Base-by-base conservation (phyloP, 1,139 yeast genomes). In the Wickerhamomyces sp. region DNA sequence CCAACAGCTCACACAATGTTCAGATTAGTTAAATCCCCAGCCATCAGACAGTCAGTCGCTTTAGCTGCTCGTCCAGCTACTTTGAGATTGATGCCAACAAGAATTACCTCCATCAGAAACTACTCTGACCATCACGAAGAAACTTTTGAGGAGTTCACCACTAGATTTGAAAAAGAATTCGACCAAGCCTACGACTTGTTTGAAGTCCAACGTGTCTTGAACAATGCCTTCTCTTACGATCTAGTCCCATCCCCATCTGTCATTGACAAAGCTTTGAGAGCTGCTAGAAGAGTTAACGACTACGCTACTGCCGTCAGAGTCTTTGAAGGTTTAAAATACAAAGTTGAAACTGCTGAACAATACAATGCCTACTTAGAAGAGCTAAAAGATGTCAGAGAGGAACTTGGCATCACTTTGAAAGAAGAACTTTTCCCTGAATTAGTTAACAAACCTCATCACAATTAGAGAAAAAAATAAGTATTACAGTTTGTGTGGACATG, bases 231-330 rank as follows among this genome's bases (percentile, higher is more conserved):
- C 74, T 86, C 97, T 17, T 92, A 92, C 74, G 98, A 92, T 72
- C 80, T 94, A 68, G 98, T 92, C 43, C 98, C 98, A 53, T 94
- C 98, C 28, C 98, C 98, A 52, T 81, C 85, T 46, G 97, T 92
- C 49, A 77, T 92, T 61, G 96, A 88, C 70, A 86, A 86, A 72
- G 98, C 98, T 39, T 78, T 92, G 64, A 83, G 86, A 71, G 98
- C 98, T 40, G 92, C 97, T 60, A 89, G 98, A 80, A 87, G 98
- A 72, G 97, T 92, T 54, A 89, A 94, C 68, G 98, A 92, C 72
- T 87, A 87, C 72, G 97, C 98, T 48, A 90, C 97, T 48, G 98
- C 98, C 44, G 94, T 90, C 56, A 86, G 98, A 72, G 96, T 95
- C 47, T 92, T 92, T 59, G 98, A 92, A 73, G 82, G 78, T 52